A percentile compares a stretch with the other conserved stretches of the same genome.
Evolutionary conservation across 2,329 filamentous ascomycete genomes (phyloP).

Genomic region (Ascochyta koolunga): DNA sequence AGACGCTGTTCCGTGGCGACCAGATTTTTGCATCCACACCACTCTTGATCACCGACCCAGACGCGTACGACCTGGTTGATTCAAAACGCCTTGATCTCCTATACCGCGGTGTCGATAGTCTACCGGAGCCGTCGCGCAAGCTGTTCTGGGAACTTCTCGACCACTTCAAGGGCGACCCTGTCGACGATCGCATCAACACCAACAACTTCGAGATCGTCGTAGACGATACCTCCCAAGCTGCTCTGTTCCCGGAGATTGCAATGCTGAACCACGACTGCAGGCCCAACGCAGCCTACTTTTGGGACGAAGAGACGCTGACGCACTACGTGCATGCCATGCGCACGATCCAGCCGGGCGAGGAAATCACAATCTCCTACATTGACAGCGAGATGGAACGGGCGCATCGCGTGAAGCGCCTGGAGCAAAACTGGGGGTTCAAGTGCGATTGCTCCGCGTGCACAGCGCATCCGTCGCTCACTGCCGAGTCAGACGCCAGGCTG

Average conservation of each 20-base stretch:
- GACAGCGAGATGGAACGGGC: conserved; percentile 43
- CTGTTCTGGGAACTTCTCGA: conserved; percentile 41
- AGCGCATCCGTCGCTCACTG: conserved; percentile 30
- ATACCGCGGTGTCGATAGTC: conserved; percentile 34
- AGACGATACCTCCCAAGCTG: conserved; percentile 31
- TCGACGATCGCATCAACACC: conserved; percentile 45
- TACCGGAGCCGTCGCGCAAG: conserved; percentile 26
- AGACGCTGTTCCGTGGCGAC: conserved; percentile 41
- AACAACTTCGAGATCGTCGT: conserved; percentile 44
- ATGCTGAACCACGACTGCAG: conserved; percentile 48
- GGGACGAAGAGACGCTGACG: conserved; percentile 46
- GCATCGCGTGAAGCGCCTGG: conserved; percentile 40
- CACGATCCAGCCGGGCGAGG: conserved; percentile 48
- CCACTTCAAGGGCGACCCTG: conserved; percentile 38
- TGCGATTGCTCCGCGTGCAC: conserved; percentile 49
- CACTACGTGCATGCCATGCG: conserved; percentile 50
- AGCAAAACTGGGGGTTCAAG: conserved; percentile 49
- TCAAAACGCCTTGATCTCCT: conserved; percentile 34
- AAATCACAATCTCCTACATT: conserved; percentile 53
- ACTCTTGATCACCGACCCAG: conserved; percentile 37
- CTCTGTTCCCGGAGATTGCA: conserved; percentile 43
- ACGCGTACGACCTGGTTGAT: conserved; percentile 30
- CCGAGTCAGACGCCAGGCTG: conserved; percentile 45
- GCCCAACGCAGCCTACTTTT: conserved; percentile 51
- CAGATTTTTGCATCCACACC: conserved; percentile 44